Conservation (phyloP, 2,329 filamentous ascomycete genomes). For the Didymellaceae sp. region DNA sequence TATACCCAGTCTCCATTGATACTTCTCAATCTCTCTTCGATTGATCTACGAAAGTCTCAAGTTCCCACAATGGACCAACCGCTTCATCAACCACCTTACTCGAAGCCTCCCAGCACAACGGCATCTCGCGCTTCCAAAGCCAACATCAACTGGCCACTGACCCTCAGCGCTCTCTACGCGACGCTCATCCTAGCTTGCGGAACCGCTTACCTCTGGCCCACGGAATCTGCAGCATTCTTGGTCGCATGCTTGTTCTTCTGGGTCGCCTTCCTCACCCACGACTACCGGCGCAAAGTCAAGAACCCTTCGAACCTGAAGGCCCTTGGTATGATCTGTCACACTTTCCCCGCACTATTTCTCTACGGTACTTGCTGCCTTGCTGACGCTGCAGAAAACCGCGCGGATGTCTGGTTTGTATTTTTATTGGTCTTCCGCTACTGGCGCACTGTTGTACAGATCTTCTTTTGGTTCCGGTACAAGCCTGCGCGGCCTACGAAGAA, state of each 20-base stretch:
- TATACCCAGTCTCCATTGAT: background rate
- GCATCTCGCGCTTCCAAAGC: background rate
- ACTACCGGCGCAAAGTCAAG: slow-evolving; percentile 3
- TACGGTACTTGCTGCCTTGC: slow-evolving; percentile 7
- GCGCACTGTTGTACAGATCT: slow-evolving; percentile 23
- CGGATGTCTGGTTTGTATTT: slow-evolving; percentile 20
- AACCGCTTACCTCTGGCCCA: background rate
- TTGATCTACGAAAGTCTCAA: background rate
- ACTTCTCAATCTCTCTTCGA: no score
- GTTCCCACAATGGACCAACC: background rate
- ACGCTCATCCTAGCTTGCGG: background rate
- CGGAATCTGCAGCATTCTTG: background rate
- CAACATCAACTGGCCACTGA: background rate
- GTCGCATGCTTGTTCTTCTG: background rate
- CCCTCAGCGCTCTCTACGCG: background rate
- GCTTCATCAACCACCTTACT: background rate
- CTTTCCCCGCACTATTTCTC: slow-evolving; percentile 14
- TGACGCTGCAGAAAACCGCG: background rate
- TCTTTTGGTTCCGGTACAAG: slow-evolving; percentile 28
- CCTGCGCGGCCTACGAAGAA: background rate
- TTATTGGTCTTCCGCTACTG: slow-evolving; percentile 30
- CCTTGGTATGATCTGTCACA: slow-evolving; percentile 20
- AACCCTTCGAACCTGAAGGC: background rate
- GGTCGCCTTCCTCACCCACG: slow-evolving; percentile 17
- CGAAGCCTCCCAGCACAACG: background rate